A percentile compares a stretch with the other conserved stretches of the same genome.
Evolutionary conservation across 805 yeast species (phyloP).

Genomic region (Suhomyces canberraensis): DNA sequence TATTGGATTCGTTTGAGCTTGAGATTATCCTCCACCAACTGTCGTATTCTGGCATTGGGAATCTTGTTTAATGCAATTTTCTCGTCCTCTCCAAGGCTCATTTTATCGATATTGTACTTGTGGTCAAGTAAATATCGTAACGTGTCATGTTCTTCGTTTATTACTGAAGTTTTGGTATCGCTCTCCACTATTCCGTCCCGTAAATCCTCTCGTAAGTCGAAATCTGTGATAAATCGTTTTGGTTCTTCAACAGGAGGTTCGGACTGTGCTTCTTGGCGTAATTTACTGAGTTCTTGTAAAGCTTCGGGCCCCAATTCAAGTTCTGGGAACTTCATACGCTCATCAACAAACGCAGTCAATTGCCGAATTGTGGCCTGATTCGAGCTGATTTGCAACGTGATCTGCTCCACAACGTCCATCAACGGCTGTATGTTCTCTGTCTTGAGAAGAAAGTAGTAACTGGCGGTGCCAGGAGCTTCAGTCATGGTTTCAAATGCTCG

Average conservation of each 20-base stretch:
- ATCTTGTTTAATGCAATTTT: neutral
- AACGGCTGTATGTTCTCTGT: slow-evolving; percentile 35
- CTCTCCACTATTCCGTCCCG: too few relatives aligned
- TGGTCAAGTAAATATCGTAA: slow-evolving; percentile 18
- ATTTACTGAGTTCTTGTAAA: neutral
- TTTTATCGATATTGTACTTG: slow-evolving; percentile 25
- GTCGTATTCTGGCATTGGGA: slow-evolving; percentile 16
- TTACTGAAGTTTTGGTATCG: neutral
- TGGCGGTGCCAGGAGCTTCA: neutral
- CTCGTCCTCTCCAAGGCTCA: slow-evolving; percentile 1
- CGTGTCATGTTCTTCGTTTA: slow-evolving; percentile 8
- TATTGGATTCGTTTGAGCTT: slow-evolving; percentile 20
- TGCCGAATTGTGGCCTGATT: slow-evolving; percentile 24
- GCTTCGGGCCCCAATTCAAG: slow-evolving; percentile 1
- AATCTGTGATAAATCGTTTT: too few relatives aligned
- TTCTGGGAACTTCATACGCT: slow-evolving; percentile 9
- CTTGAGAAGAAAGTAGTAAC: slow-evolving; percentile 17
- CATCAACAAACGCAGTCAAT: slow-evolving; percentile 22
- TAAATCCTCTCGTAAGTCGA: too few relatives aligned
- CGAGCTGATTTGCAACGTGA: slow-evolving; percentile 19
- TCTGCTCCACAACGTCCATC: slow-evolving; percentile 17
- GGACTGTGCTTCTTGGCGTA: neutral
- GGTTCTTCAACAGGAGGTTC: neutral
- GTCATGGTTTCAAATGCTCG: neutral
- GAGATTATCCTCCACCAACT: slow-evolving; percentile 27